Conservation (phyloP, 179 eudicot genomes). For the Drosera spatulata region DNA sequence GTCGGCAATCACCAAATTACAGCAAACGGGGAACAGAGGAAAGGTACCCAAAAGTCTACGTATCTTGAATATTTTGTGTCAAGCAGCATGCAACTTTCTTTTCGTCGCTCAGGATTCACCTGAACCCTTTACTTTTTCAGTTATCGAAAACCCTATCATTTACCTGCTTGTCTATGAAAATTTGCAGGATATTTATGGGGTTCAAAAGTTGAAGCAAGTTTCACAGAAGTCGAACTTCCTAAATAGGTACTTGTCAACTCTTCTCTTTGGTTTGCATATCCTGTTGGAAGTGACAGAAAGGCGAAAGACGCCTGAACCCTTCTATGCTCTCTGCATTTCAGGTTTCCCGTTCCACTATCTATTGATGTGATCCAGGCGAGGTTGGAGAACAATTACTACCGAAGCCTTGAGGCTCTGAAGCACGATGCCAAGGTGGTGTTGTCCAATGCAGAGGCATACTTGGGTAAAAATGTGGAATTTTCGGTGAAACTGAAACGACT, state of each 20-base stretch:
- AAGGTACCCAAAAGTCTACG: conserved; percentile 29
- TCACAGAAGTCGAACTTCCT: conserved; percentile 54
- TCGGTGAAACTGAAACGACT: conserved; percentile 42
- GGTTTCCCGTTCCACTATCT: conserved; percentile 84
- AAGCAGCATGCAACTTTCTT: too few relatives aligned
- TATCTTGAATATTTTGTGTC: neutral
- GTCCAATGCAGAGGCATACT: conserved; percentile 53
- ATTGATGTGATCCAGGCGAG: conserved; percentile 67
- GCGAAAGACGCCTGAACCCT: neutral
- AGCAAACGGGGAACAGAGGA: conserved; percentile 19
- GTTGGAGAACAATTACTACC: conserved; percentile 72
- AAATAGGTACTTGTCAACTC: conserved; percentile 43
- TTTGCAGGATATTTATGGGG: conserved; percentile 71
- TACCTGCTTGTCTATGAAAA: neutral
- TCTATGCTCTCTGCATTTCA: conserved; percentile 13
- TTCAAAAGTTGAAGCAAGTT: conserved; percentile 63
- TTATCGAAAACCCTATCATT: neutral
- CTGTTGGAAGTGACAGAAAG: neutral
- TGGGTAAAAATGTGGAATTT: conserved; percentile 49
- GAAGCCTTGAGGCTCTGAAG: conserved; percentile 65
- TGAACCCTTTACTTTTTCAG: too few relatives aligned
- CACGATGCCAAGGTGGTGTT: conserved; percentile 61
- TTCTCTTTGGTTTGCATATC: neutral
- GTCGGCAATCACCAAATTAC: conserved; percentile 20
- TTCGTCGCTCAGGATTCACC: too few relatives aligned